A percentile compares a stretch with the other conserved stretches of the same genome.
Conservation (phyloP, 306 rosid genomes). For the Prunus salicina region DNA sequence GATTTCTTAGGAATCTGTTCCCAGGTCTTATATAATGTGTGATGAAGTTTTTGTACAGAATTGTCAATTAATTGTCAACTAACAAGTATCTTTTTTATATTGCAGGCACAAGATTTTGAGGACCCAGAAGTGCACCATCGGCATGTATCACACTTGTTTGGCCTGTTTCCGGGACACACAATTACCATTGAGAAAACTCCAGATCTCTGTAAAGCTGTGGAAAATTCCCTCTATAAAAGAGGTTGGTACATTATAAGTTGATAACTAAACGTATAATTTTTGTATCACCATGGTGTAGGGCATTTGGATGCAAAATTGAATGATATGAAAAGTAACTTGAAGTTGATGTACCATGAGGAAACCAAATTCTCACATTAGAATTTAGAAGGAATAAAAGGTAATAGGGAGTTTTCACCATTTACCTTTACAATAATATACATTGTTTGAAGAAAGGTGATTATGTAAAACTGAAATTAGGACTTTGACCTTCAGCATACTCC, state of each 20-base stretch:
- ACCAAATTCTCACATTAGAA: neutral
- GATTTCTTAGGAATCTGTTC: neutral
- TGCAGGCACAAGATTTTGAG: constrained; percentile 79
- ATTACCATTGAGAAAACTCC: constrained; percentile 67
- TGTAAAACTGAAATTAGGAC: neutral
- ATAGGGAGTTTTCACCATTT: neutral
- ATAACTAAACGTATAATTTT: neutral
- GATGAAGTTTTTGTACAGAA: constrained; percentile 7
- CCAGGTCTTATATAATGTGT: constrained; percentile 11
- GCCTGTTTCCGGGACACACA: constrained; percentile 90
- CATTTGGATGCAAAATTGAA: neutral
- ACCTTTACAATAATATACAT: neutral
- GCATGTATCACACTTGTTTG: constrained; percentile 80
- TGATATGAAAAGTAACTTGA: neutral
- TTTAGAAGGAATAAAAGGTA: neutral
- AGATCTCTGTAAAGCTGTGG: constrained; percentile 74
- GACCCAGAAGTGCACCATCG: constrained; percentile 84
- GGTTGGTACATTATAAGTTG: constrained; percentile 37
- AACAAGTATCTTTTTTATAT: constrained; percentile 11
- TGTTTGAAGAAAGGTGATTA: neutral
- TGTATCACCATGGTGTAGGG: neutral
- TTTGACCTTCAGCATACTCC: neutral
- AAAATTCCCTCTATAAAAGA: constrained; percentile 65
- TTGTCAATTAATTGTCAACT: constrained; percentile 10
- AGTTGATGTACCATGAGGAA: neutral